Conservation (phyloP, 768 basidiomycete species). For the Leccinum variicolor region DNA sequence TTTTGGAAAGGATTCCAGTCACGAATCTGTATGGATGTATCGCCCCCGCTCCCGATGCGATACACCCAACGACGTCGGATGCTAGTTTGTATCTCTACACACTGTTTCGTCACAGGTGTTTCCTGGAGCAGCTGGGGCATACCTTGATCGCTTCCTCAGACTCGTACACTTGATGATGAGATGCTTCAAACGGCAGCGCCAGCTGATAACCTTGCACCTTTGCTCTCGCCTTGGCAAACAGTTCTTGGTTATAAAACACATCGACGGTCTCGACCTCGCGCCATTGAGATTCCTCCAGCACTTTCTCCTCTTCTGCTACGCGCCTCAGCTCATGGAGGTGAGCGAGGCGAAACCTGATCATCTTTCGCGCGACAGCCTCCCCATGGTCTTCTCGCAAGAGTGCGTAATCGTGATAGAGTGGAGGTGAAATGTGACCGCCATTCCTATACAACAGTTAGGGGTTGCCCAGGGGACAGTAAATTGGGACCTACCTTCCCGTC, state of each 20-base stretch:
- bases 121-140: not conserved
- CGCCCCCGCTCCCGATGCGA: constrained; percentile 55
- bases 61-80: constrained; percentile 43
- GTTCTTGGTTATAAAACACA: constrained; percentile 43
- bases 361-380: constrained; percentile 41
- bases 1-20: constrained; percentile 55
- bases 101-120: not conserved
- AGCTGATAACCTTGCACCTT: constrained; percentile 42
- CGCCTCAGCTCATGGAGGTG: constrained; percentile 49
- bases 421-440: constrained; percentile 65
- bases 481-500: constrained; percentile 58
- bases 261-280: constrained; percentile 58
- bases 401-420: constrained; percentile 56
- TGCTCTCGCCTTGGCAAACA: constrained; percentile 41
- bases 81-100: constrained; percentile 49
- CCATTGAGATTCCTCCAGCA: constrained; percentile 52
- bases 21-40: constrained; percentile 70
- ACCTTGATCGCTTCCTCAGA: constrained; percentile 34
- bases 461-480: not conserved
- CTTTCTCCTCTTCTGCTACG: constrained; percentile 51
- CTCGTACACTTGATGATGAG: constrained; percentile 29
- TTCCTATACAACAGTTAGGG: constrained; percentile 40
- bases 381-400: constrained; percentile 47
- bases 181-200: constrained; percentile 50
- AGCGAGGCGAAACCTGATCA: constrained; percentile 59